A percentile compares a stretch with the other conserved stretches of the same genome.
Evolutionary conservation across 305 asterid species (phyloP).

Genomic region (Fraxinus nigra): DNA sequence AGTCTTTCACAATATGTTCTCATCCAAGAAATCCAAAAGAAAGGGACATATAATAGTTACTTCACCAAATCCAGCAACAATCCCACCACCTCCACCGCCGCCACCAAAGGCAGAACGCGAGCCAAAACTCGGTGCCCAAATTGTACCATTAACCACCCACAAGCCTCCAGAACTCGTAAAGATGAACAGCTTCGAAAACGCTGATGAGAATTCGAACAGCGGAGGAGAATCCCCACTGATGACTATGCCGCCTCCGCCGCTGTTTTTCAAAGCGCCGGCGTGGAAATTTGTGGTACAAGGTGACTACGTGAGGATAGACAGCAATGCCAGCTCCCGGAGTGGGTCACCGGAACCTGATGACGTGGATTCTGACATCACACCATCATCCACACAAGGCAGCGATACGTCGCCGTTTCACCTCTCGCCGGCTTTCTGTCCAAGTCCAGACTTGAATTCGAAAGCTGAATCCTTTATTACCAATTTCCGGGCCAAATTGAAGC

Average conservation of each 20-base stretch:
- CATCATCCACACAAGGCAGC: conserved; percentile 36
- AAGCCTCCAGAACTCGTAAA: conserved; percentile 31
- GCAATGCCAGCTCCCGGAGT: conserved; percentile 61
- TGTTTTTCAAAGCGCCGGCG: conserved; percentile 51
- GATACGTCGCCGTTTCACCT: conserved; percentile 36
- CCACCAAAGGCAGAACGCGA: conserved; percentile 26
- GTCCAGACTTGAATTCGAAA: conserved; percentile 81
- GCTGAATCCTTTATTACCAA: conserved; percentile 68
- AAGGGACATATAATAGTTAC: conserved; percentile 47
- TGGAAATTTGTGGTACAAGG: conserved; percentile 83
- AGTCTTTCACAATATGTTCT: conserved; percentile 47
- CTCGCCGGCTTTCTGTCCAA: conserved; percentile 61
- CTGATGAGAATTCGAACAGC: conserved; percentile 48
- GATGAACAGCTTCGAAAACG: conserved; percentile 33
- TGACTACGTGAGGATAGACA: conserved; percentile 68
- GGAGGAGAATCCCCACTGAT: conserved; percentile 63
- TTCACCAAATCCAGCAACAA: conserved; percentile 16
- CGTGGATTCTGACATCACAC: conserved; percentile 54
- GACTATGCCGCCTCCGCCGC: conserved; percentile 68
- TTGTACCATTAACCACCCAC: conserved; percentile 6
- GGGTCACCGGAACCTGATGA: conserved; percentile 73
- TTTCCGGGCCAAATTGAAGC: conserved; percentile 63
- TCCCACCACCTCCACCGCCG: conserved; percentile 29
- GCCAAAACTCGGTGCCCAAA: conserved; percentile 25
- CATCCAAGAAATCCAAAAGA: conserved; percentile 53